A percentile compares a stretch with the other conserved stretches of the same genome.
Conservation (phyloP, 176 grass and related monocot genomes). For the Aegilops tauschii region DNA sequence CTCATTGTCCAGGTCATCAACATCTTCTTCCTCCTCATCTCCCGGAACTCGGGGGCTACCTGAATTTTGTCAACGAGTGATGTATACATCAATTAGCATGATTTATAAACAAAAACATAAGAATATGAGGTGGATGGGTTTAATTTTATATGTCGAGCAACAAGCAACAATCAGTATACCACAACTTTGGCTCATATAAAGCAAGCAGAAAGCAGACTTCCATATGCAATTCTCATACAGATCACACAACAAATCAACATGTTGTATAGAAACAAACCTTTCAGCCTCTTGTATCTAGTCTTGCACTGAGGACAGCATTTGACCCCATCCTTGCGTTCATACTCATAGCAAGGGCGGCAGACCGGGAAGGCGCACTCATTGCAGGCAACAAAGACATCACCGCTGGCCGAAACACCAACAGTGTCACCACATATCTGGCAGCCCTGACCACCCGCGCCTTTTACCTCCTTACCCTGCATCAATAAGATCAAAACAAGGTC, state of each 20-base stretch:
- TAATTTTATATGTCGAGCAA: neutral
- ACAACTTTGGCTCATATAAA: neutral
- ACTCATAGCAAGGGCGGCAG: slow-evolving; percentile 97
- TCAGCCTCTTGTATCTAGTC: slow-evolving; percentile 98
- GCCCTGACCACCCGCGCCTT: slow-evolving; percentile 59
- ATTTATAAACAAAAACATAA: neutral
- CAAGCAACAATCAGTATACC: neutral
- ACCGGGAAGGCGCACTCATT: slow-evolving; percentile 99
- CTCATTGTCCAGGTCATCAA: slow-evolving; percentile 98
- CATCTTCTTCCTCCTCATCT: slow-evolving; percentile 95
- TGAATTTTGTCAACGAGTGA: slow-evolving; percentile 29
- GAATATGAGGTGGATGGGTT: neutral
- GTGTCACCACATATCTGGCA: slow-evolving; percentile 95
- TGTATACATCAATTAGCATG: neutral
- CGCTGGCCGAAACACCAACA: slow-evolving; percentile 69
- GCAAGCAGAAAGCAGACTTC: neutral
- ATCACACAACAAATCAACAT: neutral
- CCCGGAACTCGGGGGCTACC: slow-evolving; percentile 95
- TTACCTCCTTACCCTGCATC: slow-evolving; percentile 68
- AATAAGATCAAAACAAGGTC: neutral
- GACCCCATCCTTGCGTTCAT: slow-evolving; percentile 95
- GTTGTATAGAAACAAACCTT: slow-evolving; percentile 48
- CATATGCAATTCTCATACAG: neutral
- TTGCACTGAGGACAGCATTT: slow-evolving; percentile 99
- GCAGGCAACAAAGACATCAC: slow-evolving; percentile 95